A percentile compares a stretch with the other conserved stretches of the same genome.
These are phyloP conservation scores for Cotoneaster glaucophyllus DNA, from an alignment of 306 rosid species.

Conservation along the genomic window DNA sequence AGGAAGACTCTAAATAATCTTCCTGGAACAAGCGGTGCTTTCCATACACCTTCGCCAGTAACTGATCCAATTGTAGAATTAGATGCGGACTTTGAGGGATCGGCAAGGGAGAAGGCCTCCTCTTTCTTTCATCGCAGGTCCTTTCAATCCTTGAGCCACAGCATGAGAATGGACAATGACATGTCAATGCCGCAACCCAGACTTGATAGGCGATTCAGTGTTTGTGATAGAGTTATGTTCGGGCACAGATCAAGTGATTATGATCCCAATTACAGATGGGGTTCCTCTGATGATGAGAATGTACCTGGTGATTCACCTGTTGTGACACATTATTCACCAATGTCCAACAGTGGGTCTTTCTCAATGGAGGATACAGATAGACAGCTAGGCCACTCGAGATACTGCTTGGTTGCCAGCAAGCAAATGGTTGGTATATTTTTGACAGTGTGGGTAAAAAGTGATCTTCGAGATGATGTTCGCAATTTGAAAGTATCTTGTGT, in stretches of 20 bases:
- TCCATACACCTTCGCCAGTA: constrained; percentile 71
- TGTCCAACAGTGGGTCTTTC: constrained; percentile 43
- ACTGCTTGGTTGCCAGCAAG: constrained; percentile 90
- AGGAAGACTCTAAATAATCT: constrained; percentile 85
- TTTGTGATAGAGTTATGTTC: constrained; percentile 72
- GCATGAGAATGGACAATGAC: constrained; percentile 93
- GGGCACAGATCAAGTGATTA: constrained; percentile 74
- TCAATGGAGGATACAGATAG: constrained; percentile 75
- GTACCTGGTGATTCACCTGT: constrained; percentile 66
- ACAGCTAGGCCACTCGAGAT: constrained; percentile 64
- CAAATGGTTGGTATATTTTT: constrained; percentile 98
- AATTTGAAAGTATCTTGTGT: constrained; percentile 93
- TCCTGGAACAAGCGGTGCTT: constrained; percentile 73
- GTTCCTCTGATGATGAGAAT: constrained; percentile 86
- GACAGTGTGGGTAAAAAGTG: constrained; percentile 83
- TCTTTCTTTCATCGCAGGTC: constrained; percentile 88
- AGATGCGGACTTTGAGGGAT: constrained; percentile 87
- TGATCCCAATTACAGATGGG: constrained; percentile 68
- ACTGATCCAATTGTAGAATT: constrained; percentile 86
- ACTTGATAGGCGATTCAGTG: constrained; percentile 79
- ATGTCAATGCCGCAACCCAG: constrained; percentile 56
- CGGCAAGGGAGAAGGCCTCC: constrained; percentile 66
- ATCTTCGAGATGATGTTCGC: constrained; percentile 66
- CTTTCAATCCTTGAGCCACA: constrained; percentile 86
- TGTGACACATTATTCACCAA: constrained; percentile 56